Conservation (phyloP, 352 stramenopile genomes). For the Peronospora destructor region DNA sequence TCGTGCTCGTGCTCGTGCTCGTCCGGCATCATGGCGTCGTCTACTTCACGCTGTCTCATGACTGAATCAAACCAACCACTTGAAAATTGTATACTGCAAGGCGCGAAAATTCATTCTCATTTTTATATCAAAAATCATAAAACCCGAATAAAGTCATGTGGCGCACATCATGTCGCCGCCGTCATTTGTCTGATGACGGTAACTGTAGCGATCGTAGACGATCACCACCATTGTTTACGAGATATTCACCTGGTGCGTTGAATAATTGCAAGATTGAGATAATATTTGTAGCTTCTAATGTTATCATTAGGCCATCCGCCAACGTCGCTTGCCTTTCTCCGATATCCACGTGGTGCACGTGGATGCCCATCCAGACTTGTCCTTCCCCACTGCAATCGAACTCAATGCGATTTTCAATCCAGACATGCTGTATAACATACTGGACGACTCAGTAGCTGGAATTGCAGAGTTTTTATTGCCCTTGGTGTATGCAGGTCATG, state of each 20-base stretch:
- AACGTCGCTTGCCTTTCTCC: conserved; percentile 54
- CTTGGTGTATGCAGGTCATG: conserved; percentile 70
- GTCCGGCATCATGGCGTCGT: conserved; percentile 18
- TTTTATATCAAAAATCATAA: background rate
- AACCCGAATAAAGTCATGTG: background rate
- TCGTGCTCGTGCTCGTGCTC: conserved; percentile 13
- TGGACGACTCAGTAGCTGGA: conserved; percentile 58
- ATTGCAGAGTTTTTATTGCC: conserved; percentile 86
- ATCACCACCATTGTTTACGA: conserved; percentile 72
- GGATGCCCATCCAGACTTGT: conserved; percentile 83
- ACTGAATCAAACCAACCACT: background rate
- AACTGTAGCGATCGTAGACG: conserved; percentile 57
- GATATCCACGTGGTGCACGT: conserved; percentile 71
- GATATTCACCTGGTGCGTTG: conserved; percentile 54
- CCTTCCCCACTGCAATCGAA: conserved; percentile 43
- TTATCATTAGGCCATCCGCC: conserved; percentile 55
- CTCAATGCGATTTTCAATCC: conserved; percentile 54
- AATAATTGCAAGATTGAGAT: conserved; percentile 1
- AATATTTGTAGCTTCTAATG: background rate
- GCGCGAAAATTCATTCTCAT: conserved; percentile 17
- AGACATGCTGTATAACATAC: conserved; percentile 57
- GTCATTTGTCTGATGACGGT: conserved; percentile 13
- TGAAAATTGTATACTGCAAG: conserved; percentile 6
- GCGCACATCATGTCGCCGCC: background rate
- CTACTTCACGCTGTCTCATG: conserved; percentile 13